Conservation (phyloP, 164 flowering plant species). For the Vitis cinerea region DNA sequence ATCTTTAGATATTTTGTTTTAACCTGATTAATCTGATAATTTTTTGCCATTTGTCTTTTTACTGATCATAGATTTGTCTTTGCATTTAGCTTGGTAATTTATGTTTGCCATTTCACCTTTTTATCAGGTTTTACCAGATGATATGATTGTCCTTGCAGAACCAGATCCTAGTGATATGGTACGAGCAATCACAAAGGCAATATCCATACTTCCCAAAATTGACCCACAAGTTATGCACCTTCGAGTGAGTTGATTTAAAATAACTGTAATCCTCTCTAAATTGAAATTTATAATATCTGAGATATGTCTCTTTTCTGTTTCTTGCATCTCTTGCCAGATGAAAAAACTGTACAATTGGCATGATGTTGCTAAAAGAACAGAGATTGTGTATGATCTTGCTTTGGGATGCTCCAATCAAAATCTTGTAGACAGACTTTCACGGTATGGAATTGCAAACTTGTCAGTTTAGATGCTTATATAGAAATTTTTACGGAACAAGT, state of each 20-base stretch:
- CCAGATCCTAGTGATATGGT: slow-evolving; percentile 94
- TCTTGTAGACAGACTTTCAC: no score
- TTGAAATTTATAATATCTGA: background rate
- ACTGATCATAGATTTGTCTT: background rate
- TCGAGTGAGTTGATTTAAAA: slow-evolving; percentile 52
- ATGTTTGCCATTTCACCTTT: background rate
- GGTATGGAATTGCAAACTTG: no score
- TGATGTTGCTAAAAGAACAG: slow-evolving; percentile 65
- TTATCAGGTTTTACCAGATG: slow-evolving; percentile 88
- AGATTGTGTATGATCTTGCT: no score
- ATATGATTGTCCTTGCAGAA: slow-evolving; percentile 90
- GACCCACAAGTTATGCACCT: slow-evolving; percentile 91
- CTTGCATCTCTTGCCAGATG: slow-evolving; percentile 49
- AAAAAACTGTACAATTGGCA: slow-evolving; percentile 88
- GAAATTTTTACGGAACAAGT: no score
- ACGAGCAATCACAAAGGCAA: slow-evolving; percentile 73
- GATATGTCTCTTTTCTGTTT: background rate
- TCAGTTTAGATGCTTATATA: no score
- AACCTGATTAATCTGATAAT: slow-evolving; percentile 2
- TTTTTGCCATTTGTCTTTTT: background rate
- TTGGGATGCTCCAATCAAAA: no score
- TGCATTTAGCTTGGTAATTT: background rate
- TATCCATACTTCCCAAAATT: slow-evolving; percentile 75
- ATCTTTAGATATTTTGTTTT: slow-evolving; percentile 4
- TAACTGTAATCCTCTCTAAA: no score